A percentile compares a stretch with the other conserved stretches of the same genome.
Conservation (phyloP, 169 alveolate species). For the Plasmodium knowlesi region DNA sequence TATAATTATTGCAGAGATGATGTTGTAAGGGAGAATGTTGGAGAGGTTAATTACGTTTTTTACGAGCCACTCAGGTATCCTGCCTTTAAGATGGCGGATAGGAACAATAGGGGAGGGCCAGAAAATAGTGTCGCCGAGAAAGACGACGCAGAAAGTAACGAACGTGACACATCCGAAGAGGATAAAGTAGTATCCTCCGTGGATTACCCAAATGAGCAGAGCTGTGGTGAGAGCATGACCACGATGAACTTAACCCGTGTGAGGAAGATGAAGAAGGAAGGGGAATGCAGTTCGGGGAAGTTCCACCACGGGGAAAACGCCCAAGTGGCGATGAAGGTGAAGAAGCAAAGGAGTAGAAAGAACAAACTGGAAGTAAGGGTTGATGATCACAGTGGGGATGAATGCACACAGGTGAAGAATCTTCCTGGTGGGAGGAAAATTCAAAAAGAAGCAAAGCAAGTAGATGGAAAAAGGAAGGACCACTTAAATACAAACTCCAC, state of each 20-base stretch:
- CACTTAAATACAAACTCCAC: not conserved
- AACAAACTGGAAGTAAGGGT: not conserved
- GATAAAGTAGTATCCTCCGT: not conserved
- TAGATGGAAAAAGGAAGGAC: not conserved
- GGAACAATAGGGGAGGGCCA: not conserved
- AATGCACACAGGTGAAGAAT: not conserved
- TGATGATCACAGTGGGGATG: not conserved
- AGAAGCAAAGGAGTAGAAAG: not conserved
- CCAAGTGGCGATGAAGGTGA: not conserved
- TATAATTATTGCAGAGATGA: not conserved
- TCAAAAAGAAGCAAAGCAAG: not conserved
- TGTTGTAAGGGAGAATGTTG: not conserved
- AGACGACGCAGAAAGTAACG: not conserved
- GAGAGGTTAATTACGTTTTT: slow-evolving; percentile 2
- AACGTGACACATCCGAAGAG: not conserved
- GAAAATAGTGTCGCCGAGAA: not conserved
- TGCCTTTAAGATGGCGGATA: slow-evolving; percentile 46
- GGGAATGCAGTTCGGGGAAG: not conserved
- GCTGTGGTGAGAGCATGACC: not conserved
- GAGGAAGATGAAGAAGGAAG: not conserved
- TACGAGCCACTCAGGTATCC: slow-evolving; percentile 59
- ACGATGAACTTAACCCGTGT: not conserved
- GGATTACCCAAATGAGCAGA: not conserved
- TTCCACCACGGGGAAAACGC: not conserved
- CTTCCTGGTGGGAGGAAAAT: too few species aligned